These are phyloP conservation scores for Alternaria arbusti DNA, from an alignment of 2,329 filamentous ascomycete species.

Conservation along the genomic window DNA sequence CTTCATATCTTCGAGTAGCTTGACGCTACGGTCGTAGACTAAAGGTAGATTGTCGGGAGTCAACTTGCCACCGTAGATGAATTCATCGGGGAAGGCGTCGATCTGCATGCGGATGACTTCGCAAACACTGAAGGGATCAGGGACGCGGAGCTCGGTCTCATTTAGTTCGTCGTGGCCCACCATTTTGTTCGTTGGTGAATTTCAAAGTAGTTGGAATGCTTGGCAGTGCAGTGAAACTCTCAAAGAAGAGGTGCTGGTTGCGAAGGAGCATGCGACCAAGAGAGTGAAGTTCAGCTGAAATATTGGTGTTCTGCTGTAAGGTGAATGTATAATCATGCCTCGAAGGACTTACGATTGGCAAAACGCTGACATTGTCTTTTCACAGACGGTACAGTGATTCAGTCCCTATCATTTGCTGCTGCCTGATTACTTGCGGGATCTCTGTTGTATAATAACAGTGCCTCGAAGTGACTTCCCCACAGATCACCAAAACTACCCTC, in stretches of 20 bases:
- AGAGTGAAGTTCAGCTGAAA: background rate
- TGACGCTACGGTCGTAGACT: too few relatives aligned
- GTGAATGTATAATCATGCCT: background rate
- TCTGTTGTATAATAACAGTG: background rate
- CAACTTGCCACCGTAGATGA: background rate
- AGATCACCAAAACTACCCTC: too few relatives aligned
- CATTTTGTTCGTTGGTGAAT: background rate
- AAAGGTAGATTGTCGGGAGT: background rate
- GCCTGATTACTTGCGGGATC: background rate
- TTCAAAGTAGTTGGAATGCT: background rate
- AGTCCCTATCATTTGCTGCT: background rate
- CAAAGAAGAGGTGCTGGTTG: background rate
- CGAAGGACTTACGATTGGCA: background rate
- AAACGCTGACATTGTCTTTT: background rate
- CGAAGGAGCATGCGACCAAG: background rate
- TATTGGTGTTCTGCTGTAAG: background rate
- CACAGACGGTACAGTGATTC: background rate
- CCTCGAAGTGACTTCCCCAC: background rate
- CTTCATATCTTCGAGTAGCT: background rate
- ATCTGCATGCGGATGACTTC: background rate
- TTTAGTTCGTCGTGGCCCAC: background rate
- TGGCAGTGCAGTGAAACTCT: background rate
- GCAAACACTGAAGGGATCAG: background rate
- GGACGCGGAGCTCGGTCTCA: background rate
- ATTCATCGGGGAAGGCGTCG: background rate